Conservation (phyloP, 83 land plant species). For the Diphasiastrum complanatum region DNA sequence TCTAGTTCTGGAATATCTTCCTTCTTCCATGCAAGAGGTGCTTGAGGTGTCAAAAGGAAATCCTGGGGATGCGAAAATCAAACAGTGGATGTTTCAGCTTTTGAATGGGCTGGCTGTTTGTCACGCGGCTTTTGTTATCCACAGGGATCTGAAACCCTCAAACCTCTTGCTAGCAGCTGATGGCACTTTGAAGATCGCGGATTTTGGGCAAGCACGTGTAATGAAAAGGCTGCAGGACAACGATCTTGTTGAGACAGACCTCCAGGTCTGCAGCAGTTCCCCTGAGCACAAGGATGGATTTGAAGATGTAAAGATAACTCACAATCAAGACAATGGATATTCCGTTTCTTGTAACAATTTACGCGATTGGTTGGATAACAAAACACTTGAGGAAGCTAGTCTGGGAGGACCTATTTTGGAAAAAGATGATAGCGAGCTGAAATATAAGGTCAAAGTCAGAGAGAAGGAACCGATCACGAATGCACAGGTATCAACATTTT, state of each 20-base stretch:
- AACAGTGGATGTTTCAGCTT: conserved; percentile 85
- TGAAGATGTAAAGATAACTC: too few species aligned
- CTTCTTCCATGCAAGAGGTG: conserved; percentile 40
- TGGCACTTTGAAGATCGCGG: conserved; percentile 80
- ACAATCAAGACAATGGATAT: too few species aligned
- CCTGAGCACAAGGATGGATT: neutral
- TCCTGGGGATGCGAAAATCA: conserved; percentile 41
- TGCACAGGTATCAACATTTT: too few species aligned
- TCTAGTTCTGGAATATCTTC: conserved; percentile 69
- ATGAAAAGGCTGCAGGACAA: conserved; percentile 4
- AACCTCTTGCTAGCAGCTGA: conserved; percentile 65
- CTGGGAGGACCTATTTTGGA: too few species aligned
- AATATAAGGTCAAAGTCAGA: too few species aligned
- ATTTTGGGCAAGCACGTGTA: conserved; percentile 80
- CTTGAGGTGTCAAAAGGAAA: conserved; percentile 23
- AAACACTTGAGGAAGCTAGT: too few species aligned
- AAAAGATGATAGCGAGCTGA: too few species aligned
- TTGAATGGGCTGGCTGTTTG: conserved; percentile 69
- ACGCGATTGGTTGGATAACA: too few species aligned
- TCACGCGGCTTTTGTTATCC: conserved; percentile 52
- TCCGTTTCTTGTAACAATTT: too few species aligned
- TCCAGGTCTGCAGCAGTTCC: conserved; percentile 1
- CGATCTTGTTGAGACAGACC: neutral
- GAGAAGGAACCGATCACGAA: too few species aligned
- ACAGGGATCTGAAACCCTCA: conserved; percentile 84